These are phyloP conservation scores for Fraxinus sp. DNA, from an alignment of 305 asterid species.

Conservation along the genomic window DNA sequence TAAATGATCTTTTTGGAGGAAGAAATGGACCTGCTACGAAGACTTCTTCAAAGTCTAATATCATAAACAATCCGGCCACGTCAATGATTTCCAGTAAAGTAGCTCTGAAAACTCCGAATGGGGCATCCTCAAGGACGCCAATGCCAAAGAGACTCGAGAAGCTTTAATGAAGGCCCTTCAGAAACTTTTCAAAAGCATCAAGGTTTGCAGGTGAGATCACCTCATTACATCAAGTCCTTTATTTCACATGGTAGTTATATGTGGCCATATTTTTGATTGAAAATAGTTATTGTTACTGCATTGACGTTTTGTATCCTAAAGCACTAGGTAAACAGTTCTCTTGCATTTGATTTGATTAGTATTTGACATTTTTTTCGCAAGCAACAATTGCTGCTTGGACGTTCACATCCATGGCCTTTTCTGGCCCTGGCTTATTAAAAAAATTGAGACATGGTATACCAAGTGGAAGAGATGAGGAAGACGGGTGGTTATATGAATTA, in stretches of 20 bases:
- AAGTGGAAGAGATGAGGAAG: not conserved
- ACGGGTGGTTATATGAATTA: not conserved
- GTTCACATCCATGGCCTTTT: not conserved
- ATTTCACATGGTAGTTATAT: constrained; percentile 2
- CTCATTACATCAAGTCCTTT: constrained; percentile 17
- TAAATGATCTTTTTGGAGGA: constrained; percentile 29
- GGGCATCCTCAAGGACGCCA: constrained; percentile 35
- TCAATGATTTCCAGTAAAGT: constrained; percentile 36
- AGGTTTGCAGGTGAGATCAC: constrained; percentile 85
- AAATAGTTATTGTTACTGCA: not conserved
- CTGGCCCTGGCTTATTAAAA: not conserved
- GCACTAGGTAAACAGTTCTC: not conserved
- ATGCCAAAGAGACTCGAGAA: constrained; percentile 67
- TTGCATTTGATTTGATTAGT: not conserved
- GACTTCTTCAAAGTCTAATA: constrained; percentile 32
- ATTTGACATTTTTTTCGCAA: not conserved
- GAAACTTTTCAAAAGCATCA: constrained; percentile 54
- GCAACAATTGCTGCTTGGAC: not conserved
- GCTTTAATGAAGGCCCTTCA: constrained; percentile 60
- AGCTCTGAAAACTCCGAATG: constrained; percentile 36
- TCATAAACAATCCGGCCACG: constrained; percentile 28
- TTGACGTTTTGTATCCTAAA: not conserved
- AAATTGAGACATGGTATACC: not conserved
- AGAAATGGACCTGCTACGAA: constrained; percentile 35
- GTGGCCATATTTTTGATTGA: not conserved